These are phyloP conservation scores for Penicillium paneum DNA, from an alignment of 2,329 filamentous ascomycete species.

Conservation along the genomic window DNA sequence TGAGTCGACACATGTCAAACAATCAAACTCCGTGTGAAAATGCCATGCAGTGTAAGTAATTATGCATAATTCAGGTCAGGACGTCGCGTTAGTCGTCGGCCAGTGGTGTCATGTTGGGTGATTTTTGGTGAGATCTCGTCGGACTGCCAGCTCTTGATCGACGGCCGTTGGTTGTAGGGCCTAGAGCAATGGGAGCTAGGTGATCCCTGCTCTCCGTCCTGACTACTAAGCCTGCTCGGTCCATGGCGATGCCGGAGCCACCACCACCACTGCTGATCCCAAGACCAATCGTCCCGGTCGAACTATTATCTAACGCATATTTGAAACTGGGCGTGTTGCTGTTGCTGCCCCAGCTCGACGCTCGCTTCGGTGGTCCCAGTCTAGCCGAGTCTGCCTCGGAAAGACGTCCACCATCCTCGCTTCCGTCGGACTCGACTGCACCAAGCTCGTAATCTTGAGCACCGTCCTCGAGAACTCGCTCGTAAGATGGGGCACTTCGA, in stretches of 20 bases:
- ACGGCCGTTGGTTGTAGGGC: constrained; percentile 48
- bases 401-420: constrained; percentile 59
- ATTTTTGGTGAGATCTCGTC: constrained; percentile 43
- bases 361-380: constrained; percentile 53
- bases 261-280: constrained; percentile 28
- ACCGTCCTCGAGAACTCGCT: constrained; percentile 81
- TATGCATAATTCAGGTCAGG: constrained; percentile 17
- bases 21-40: constrained; percentile 24
- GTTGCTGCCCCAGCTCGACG: constrained; percentile 32
- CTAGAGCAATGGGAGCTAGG: constrained; percentile 55
- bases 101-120: constrained; percentile 36
- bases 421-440: constrained; percentile 53
- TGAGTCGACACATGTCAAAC: constrained; percentile 3
- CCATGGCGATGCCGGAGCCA: constrained; percentile 45
- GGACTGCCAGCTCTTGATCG: constrained; percentile 47
- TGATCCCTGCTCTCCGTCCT: constrained; percentile 84
- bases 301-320: constrained; percentile 41
- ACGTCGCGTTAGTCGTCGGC: constrained; percentile 31
- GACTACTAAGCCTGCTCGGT: constrained; percentile 69
- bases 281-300: constrained; percentile 37
- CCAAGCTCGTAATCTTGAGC: constrained; percentile 73
- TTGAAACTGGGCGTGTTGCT: constrained; percentile 35
- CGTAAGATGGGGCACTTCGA: constrained; percentile 57
- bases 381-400: constrained; percentile 56
- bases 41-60: constrained; percentile 18